Conservation (phyloP, 2,329 filamentous ascomycete genomes). For the Claviceps africana region DNA sequence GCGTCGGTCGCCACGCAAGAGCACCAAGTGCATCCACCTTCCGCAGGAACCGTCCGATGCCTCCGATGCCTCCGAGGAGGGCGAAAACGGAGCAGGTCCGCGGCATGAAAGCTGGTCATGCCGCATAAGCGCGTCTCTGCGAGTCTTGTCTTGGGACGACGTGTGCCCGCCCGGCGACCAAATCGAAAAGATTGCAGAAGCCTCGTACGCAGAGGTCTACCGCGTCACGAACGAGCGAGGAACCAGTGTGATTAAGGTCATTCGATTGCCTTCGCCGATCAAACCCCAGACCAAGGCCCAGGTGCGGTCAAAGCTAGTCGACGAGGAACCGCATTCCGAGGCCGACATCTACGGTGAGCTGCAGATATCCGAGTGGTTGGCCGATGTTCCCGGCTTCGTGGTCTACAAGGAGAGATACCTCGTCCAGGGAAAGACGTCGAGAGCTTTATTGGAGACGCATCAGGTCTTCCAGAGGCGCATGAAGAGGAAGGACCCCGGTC, state of each 20-base stretch:
- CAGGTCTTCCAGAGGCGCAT: slow-evolving; percentile 39
- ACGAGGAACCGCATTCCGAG: slow-evolving; percentile 43
- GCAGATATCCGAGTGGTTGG: slow-evolving; percentile 48
- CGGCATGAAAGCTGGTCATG: not conserved
- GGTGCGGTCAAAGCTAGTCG: slow-evolving; percentile 37
- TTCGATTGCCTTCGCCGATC: slow-evolving; percentile 44
- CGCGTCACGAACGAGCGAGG: slow-evolving; percentile 44
- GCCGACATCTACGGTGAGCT: slow-evolving; percentile 44
- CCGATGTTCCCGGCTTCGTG: slow-evolving; percentile 50
- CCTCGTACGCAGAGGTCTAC: slow-evolving; percentile 53
- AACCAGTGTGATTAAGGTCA: slow-evolving; percentile 51
- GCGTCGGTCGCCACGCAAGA: slow-evolving; percentile 9
- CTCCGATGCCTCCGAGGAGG: not conserved
- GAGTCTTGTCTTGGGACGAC: slow-evolving; percentile 41
- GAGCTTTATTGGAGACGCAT: slow-evolving; percentile 43
- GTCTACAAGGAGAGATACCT: slow-evolving; percentile 52
- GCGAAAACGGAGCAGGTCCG: slow-evolving; percentile 6
- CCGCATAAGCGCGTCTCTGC: slow-evolving; percentile 17
- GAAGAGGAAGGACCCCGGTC: slow-evolving; percentile 40
- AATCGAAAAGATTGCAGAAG: slow-evolving; percentile 52
- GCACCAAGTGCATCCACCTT: slow-evolving; percentile 3
- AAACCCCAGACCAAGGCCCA: slow-evolving; percentile 44
- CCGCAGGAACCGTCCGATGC: slow-evolving; percentile 6
- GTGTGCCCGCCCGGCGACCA: slow-evolving; percentile 37
- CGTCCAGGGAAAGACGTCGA: slow-evolving; percentile 40